Evolutionary conservation across 306 rosid genomes (phyloP).

Genomic region (Vigna reflexopilosa): DNA sequence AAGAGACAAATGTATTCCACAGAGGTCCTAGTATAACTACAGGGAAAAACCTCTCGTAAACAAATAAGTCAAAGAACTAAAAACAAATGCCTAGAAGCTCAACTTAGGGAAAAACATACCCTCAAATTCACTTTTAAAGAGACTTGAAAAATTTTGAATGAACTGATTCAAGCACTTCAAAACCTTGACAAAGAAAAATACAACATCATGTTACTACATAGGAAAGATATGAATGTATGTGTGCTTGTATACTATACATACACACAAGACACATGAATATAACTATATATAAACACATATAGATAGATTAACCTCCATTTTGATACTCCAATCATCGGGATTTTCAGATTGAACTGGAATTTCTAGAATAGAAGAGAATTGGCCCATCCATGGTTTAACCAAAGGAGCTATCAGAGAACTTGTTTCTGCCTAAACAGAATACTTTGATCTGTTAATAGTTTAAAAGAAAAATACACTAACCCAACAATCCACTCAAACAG

Average conservation of each 20-base stretch:
- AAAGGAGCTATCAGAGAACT: slow-evolving; percentile 65
- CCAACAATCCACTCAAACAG: slow-evolving; percentile 37
- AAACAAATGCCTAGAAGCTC: slow-evolving; percentile 27
- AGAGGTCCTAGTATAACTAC: slow-evolving; percentile 79
- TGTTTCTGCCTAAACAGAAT: slow-evolving; percentile 76
- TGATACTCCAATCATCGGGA: slow-evolving; percentile 91
- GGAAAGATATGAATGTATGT: neutral
- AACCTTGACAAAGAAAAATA: slow-evolving; percentile 58
- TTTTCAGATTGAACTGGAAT: slow-evolving; percentile 84
- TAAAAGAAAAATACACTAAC: slow-evolving; percentile 40
- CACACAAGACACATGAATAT: neutral
- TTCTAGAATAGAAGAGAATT: slow-evolving; percentile 68
- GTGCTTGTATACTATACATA: neutral
- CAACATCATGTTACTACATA: slow-evolving; percentile 27
- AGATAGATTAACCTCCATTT: slow-evolving; percentile 71
- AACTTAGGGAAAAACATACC: slow-evolving; percentile 54
- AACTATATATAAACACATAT: no score
- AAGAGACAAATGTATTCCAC: slow-evolving; percentile 88
- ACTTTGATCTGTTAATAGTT: slow-evolving; percentile 54
- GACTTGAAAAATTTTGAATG: slow-evolving; percentile 79
- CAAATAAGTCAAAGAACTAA: slow-evolving; percentile 39
- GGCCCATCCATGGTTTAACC: slow-evolving; percentile 90
- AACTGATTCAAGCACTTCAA: slow-evolving; percentile 95
- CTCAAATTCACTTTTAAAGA: slow-evolving; percentile 71
- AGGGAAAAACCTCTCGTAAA: slow-evolving; percentile 45